Evolutionary conservation across 176 grass and related monocot genomes (phyloP), one percentile per base, ranked within the genome.

Genomic region (Oryza longistaminata): DNA sequence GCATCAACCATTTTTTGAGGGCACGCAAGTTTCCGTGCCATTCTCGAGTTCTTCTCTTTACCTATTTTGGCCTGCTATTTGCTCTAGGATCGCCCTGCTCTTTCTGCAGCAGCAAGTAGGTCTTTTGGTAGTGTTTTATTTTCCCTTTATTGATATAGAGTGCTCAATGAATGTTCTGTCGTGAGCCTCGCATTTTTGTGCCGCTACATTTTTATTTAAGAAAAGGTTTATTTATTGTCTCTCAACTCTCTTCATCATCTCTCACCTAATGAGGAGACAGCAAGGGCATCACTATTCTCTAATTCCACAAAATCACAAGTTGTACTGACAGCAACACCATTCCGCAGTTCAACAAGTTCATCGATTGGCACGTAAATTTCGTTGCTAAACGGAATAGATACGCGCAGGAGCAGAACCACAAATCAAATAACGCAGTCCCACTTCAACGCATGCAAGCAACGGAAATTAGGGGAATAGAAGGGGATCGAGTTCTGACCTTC

Each of bases 161-260:
- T 89, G 58, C 27, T 77, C 64, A n/a, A 70, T 62, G 68, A 70
- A 80, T 81, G 70, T 81, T 92, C 74, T 74, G 66, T 85, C 49
- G 40, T 81, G 74, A 72, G 50, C 50, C 70, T 91, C 72, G 17
- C 29, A 19, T 76, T 31, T 85, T 31, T 85, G 42, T 62, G 29
- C 40, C 42, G 11, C 21, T 29, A 33, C 11, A 40, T n/a, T 64
- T 17, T 43, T 44, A n/a, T 1, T 5, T 55, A 62, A 21, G 6
- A 58, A 58, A 62, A 62, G 2, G 6, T 22, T 0, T 24, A 10
- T 62, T 24, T 62, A 24, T 19, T 21, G 6, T 62, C 58, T 62
- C n/a, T 62, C 58, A 61, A 22, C 19, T 61, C 7, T 66, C 35
- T 21, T 6, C 17, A 58, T 1, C 52, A 4, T 21, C 52, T 58